Base-by-base conservation (phyloP, 345 rosid species). In the Sonneratia alba region DNA sequence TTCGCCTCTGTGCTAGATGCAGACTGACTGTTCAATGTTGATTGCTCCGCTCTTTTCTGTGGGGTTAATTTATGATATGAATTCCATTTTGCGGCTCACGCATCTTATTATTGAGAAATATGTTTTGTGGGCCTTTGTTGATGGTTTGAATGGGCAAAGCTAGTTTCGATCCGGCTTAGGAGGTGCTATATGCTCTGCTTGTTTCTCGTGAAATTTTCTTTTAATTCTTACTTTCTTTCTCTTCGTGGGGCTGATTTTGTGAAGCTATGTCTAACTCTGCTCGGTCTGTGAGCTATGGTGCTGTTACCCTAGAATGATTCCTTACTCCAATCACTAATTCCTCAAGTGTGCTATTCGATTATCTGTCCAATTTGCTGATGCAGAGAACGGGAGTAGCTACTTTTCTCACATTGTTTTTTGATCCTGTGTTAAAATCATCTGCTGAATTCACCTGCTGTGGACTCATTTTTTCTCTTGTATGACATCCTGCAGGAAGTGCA, bases 401-500 rank as follows among this genome's bases (percentile, higher is more conserved):
- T 62, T 27, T 61, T 32, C 66, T 14, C 15, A 12, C 66, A 32
- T 61, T 61, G 36, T 56, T 56, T 56, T 22, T 22, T 11, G 5
- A 22, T 8, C 66, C 5, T 34, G n/a, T 37, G 15, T 32, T 70
- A 9, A 36, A 36, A 34, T 32, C 36, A 7, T n/a, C 21, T 9
- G 13, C 40, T 53, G 38, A 13, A 11, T 19, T 51, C 27, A 65
- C 1, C 34, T 38, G 2, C 59, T 55, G 53, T 71, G 78, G 48
- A 80, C 72, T 78, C 57, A 9, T 65, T 70, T 70, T 3, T 27
- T 42, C 57, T 74, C 63, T 68, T 56, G 55, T 38, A 43, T 73
- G 19, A 16, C 51, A n/a, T 45, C 63, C 47, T 75, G 70, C 88
- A 93, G 97, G 87, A 87, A 73, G 70, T 88, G 90, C 76, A 81